Percentiles rank a stretch among this genome's conserved stretches.
Conservation (phyloP, 1,139 yeast genomes). For the Geotrichum carabidarum region DNA sequence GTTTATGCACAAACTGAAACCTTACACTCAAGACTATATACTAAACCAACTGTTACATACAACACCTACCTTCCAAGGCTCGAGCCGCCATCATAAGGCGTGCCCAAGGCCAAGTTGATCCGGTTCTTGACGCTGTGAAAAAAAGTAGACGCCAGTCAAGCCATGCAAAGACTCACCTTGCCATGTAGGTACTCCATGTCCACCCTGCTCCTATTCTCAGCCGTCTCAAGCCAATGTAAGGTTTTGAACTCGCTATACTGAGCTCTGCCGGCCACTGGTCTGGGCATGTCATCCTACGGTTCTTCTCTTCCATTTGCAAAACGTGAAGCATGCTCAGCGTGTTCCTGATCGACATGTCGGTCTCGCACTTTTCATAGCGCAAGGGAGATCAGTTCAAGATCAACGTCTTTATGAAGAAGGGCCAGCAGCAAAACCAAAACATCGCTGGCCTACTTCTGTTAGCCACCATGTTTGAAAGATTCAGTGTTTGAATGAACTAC, state of each 20-base stretch:
- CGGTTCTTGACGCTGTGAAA: no score
- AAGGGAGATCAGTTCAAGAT: slow-evolving; percentile 39
- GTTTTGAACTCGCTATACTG: not conserved
- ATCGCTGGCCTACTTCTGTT: slow-evolving; percentile 35
- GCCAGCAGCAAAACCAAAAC: slow-evolving; percentile 40
- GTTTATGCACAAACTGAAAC: no score
- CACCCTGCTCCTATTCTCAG: no score
- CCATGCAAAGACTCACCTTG: no score
- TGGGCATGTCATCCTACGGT: slow-evolving; percentile 25
- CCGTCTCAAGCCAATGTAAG: slow-evolving; percentile 34
- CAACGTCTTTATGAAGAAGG: slow-evolving; percentile 33
- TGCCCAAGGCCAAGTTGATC: slow-evolving; percentile 29
- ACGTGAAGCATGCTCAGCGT: slow-evolving; percentile 38
- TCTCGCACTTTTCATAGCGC: slow-evolving; percentile 41
- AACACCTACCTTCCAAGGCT: not conserved
- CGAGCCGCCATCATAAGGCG: slow-evolving; percentile 24
- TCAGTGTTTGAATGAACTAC: slow-evolving; percentile 17
- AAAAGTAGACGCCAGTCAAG: no score
- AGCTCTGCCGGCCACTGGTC: slow-evolving; percentile 26
- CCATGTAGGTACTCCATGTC: no score
- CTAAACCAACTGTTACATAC: no score
- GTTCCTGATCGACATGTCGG: slow-evolving; percentile 37
- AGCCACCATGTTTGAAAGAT: not conserved
- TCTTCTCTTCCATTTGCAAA: slow-evolving; percentile 32
- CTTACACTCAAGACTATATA: no score